These are phyloP conservation scores for Sorghum bicolor DNA, from an alignment of 176 grass and related monocot genomes.

Conservation along the genomic window DNA sequence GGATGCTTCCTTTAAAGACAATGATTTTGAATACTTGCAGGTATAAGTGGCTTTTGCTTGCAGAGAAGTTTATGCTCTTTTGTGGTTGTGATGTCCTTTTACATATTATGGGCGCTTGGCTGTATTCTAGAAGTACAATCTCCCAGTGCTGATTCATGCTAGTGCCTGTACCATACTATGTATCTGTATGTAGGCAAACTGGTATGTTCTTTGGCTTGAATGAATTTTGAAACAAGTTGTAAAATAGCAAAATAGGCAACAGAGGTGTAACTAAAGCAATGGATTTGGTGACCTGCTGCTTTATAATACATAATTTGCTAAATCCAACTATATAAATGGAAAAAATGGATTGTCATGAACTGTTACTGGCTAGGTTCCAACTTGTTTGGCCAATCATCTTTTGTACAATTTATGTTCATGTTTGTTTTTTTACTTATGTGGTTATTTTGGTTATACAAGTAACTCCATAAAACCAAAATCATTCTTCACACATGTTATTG, in stretches of 20 bases:
- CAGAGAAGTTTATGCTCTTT: constrained; percentile 25
- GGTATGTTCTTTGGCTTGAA: constrained; percentile 5
- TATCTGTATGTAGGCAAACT: constrained; percentile 12
- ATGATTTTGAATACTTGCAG: constrained; percentile 93
- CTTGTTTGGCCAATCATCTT: neutral
- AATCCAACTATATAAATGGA: neutral
- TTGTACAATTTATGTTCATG: neutral
- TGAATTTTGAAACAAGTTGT: neutral
- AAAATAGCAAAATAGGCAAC: neutral
- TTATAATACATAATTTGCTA: neutral
- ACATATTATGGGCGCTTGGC: neutral
- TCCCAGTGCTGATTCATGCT: neutral
- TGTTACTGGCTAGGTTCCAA: neutral
- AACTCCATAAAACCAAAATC: neutral
- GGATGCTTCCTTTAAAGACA: constrained; percentile 61
- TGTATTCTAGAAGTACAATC: constrained; percentile 11
- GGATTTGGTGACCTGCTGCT: neutral
- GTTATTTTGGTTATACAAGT: neutral
- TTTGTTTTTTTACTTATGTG: neutral
- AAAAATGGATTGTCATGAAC: neutral
- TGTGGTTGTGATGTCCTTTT: constrained; percentile 6
- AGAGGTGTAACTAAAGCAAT: neutral
- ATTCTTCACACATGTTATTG: neutral
- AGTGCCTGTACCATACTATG: neutral
- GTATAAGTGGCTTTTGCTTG: constrained; percentile 42